Evolutionary conservation across 345 rosid genomes (phyloP), one percentile per base, ranked within the genome.

Genomic region (Rhodomyrtus tomentosa): DNA sequence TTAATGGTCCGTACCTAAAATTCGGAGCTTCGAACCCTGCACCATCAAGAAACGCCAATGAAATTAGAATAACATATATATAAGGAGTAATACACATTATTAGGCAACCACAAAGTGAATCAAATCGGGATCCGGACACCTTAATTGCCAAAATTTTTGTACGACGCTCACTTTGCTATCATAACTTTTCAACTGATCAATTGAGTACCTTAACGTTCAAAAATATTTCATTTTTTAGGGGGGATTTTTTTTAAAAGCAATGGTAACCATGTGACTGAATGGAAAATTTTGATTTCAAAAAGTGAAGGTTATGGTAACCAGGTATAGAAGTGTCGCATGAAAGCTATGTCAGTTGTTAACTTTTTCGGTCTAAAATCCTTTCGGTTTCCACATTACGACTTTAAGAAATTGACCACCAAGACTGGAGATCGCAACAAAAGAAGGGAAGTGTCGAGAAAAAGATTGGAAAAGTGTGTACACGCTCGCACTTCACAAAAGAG

Each of bases 21-120:
- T 94, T 93, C 76, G 98, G 99, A 87, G 98, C 93, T 89, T 93
- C 96, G 84, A 82, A 96, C 84, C 96, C 98, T 96, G 96, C 89
- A 11, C 42, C 42, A 36, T 11, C 4, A n/a, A 53, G 59, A 59
- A 25, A 55, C 29, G 38, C 22, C 22, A 53, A 54, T 29, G 55
- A 62, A 62, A 18, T 25, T n/a, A 45, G 25, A 20, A 36, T 50
- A 21, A 8, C 5, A 59, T 10, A 12, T 13, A 10, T n/a, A 83
- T 40, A 59, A 29, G 73, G 56, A 81, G 55, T 56, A 27, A 32
- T 8, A 36, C 45, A 45, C 10, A 22, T 27, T 12, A 80, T 2
- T 80, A 6, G 40, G 22, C 36, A 29, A 29, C 1, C 4, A 6
- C 6, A 15, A 27, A 29, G 53, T 20, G 81, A 48, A 21, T 76